These are phyloP conservation scores for Globisporangium okanoganense DNA, from an alignment of 352 stramenopile species.

Conservation along the genomic window DNA sequence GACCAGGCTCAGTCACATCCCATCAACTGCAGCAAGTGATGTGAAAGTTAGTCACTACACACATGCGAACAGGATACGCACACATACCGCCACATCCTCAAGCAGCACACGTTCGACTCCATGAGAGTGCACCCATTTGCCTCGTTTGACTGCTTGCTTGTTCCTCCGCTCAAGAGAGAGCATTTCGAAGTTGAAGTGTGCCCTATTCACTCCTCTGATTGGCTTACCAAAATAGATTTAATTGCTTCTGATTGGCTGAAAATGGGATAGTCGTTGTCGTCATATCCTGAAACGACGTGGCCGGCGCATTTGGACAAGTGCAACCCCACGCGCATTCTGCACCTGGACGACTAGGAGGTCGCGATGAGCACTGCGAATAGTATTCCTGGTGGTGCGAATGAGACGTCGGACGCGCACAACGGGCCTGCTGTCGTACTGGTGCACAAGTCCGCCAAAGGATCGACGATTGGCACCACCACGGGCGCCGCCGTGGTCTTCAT, in stretches of 20 bases:
- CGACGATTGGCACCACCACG: not conserved
- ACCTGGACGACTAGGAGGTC: not conserved
- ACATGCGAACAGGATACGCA: too few species aligned
- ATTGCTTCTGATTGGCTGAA: not conserved
- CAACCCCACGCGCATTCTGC: not conserved
- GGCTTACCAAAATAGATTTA: not conserved
- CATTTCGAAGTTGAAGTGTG: slow-evolving; percentile 10
- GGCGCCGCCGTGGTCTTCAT: slow-evolving; percentile 11
- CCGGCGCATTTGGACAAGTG: not conserved
- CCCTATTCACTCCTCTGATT: not conserved
- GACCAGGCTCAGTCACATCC: not conserved
- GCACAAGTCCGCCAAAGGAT: slow-evolving; percentile 7
- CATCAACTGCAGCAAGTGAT: not conserved
- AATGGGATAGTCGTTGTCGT: not conserved
- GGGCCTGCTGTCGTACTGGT: not conserved
- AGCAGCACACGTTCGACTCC: too few species aligned
- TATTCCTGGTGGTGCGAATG: not conserved
- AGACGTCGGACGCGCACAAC: not conserved
- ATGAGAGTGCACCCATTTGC: too few species aligned
- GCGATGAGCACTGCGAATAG: not conserved
- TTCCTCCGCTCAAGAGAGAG: too few species aligned
- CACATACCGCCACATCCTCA: too few species aligned
- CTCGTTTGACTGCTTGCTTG: too few species aligned
- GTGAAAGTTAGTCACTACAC: too few species aligned
- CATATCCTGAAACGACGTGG: slow-evolving; percentile 6